Percentiles rank a stretch among this genome's conserved stretches.
Conservation (phyloP, 2,329 filamentous ascomycete species). For the Metarhizium guizhouense region DNA sequence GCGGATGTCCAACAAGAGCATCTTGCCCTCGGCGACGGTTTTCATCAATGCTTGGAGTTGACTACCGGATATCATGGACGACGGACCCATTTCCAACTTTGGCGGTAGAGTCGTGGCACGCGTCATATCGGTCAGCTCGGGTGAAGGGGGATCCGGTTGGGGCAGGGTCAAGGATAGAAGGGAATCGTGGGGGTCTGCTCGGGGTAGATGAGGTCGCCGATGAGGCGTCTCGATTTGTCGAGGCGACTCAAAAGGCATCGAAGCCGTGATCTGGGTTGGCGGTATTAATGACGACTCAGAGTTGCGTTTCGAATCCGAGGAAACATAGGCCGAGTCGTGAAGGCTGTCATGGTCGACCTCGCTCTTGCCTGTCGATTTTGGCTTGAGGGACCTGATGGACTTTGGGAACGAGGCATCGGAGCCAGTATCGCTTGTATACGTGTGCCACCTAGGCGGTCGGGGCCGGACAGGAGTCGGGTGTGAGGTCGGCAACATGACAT, state of each 20-base stretch:
- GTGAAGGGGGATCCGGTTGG: constrained; percentile 30
- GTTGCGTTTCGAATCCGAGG: constrained; percentile 44
- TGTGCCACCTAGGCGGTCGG: constrained; percentile 37
- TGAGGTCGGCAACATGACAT: constrained; percentile 31
- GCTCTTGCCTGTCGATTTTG: constrained; percentile 22
- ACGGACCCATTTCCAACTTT: constrained; percentile 34
- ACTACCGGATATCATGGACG: constrained; percentile 43
- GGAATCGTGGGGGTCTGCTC: constrained; percentile 41
- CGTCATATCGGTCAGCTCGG: constrained; percentile 13
- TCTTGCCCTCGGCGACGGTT: constrained; percentile 24
- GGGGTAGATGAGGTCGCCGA: constrained; percentile 24
- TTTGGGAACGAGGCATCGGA: constrained; percentile 24
- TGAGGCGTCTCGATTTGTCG: constrained; percentile 19
- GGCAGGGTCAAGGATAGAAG: constrained; percentile 45
- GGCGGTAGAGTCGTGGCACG: constrained; percentile 45
- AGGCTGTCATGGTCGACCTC: constrained; percentile 37
- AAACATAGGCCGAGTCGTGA: constrained; percentile 46
- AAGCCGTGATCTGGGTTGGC: constrained; percentile 24
- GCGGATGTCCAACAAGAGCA: constrained; percentile 75
- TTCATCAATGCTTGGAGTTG: constrained; percentile 50
- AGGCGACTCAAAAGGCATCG: constrained; percentile 34
- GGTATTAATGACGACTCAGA: constrained; percentile 38
- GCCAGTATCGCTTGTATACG: constrained; percentile 34
- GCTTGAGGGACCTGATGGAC: constrained; percentile 12
- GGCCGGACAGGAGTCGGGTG: constrained; percentile 28